Conservation (phyloP, 768 basidiomycete genomes). For the Mycena metata region DNA sequence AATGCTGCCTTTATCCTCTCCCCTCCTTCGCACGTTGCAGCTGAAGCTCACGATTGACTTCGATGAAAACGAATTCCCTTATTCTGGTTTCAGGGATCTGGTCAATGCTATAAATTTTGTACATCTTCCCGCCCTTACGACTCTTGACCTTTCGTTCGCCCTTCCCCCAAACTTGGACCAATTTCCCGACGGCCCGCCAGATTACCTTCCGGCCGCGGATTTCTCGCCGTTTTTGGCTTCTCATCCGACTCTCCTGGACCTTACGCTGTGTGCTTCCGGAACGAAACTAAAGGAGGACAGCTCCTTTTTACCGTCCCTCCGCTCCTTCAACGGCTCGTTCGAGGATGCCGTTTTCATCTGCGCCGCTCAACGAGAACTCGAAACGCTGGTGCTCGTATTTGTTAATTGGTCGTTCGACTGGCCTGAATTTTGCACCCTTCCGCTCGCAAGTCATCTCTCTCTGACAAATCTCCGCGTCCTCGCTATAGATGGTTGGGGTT, state of each 20-base stretch:
- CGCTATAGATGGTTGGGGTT: background rate
- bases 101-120: too few species aligned
- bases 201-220: background rate
- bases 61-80: background rate
- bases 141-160: background rate
- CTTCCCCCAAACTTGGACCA: background rate
- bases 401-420: background rate
- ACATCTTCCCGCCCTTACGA: too few species aligned
- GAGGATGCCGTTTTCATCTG: background rate
- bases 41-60: background rate
- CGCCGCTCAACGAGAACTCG: background rate
- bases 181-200: background rate
- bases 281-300: background rate
- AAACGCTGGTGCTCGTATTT: slow-evolving; percentile 5
- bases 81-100: background rate
- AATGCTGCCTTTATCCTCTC: slow-evolving; percentile 12
- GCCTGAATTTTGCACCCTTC: background rate
- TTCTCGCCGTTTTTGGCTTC: slow-evolving; percentile 5
- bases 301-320: background rate
- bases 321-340: slow-evolving; percentile 8
- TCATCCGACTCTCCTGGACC: background rate
- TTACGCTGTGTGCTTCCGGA: background rate
- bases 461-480: background rate
- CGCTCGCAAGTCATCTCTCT: background rate
- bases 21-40: slow-evolving; percentile 14